phyloP scores from a whole-genome alignment of 179 eudicot species.

The Carnegiea gigantea region DNA sequence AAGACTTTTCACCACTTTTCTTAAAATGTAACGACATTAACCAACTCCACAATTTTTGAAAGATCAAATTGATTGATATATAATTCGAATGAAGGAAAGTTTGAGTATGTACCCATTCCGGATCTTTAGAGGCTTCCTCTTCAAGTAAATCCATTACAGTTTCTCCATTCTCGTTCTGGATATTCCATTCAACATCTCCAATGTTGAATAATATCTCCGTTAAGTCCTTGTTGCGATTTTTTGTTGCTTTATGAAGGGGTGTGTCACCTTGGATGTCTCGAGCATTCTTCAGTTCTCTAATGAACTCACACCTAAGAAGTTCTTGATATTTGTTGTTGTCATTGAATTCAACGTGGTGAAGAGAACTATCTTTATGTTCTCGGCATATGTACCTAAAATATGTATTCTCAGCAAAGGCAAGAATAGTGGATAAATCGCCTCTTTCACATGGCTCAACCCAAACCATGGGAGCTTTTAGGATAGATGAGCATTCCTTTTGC shows the following conservation, averaged over 20 bases:
- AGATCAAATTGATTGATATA: background rate
- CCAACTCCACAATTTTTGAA: too few relatives aligned
- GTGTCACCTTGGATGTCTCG: background rate
- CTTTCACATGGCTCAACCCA: conserved; percentile 8
- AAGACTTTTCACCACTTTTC: too few relatives aligned
- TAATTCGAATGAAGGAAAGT: too few relatives aligned
- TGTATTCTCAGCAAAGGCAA: background rate
- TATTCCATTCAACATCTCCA: background rate
- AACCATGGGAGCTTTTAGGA: background rate
- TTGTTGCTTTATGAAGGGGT: background rate
- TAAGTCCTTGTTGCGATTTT: background rate
- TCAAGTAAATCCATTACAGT: background rate
- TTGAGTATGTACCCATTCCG: background rate
- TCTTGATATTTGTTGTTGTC: background rate
- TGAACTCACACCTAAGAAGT: background rate
- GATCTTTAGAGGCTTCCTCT: background rate
- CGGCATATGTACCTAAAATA: background rate
- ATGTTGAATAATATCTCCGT: background rate
- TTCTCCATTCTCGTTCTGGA: background rate
- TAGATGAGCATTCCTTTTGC: background rate
- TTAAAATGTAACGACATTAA: too few relatives aligned
- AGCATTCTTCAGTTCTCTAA: background rate
- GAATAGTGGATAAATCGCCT: background rate
- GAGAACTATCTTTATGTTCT: background rate
- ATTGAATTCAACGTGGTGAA: background rate